Evolutionary conservation across 805 yeast species (phyloP), one percentile per base, ranked within the genome.

Genomic region (Yueomyces sp.): DNA sequence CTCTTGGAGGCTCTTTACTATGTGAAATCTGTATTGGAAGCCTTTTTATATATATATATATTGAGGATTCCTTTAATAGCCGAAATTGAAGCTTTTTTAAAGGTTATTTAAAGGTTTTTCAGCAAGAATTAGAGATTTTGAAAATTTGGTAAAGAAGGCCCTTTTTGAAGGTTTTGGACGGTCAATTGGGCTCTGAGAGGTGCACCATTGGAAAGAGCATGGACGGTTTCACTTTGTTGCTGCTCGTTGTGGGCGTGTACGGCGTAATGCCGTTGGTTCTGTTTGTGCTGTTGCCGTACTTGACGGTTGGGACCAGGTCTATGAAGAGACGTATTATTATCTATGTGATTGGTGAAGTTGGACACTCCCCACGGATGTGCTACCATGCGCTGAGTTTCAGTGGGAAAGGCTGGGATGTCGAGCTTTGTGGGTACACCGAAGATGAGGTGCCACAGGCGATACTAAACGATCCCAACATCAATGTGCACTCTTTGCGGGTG

Each of bases 321-420:
- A 49, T 62, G 4, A 61, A 68, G 46, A 76, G 70, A 48, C 73
- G 85, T 42, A 78, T 85, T 4, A 71, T 83, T 7, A 77, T 92
- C 26, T 72, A 85, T 49, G 98, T 92, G 2, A 65, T 92, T 26
- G 98, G 98, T 2, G 97, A 90, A 57, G 57, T 92, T 43, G 96
- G 95, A 11, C 94, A 87, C 56, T 88, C 96, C 0, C 98, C 98
- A 5, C 70, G 98, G 47, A 92, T 90, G 83, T 73, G 81, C 51
- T 84, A 90, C 62, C 98, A 92, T 59, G 95, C 94, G 0, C 64
- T 70, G 45, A 81, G 90, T 44, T 78, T 92, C 52, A 73, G 82
- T n/a, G 54, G 62, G 1, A 62, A 66, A 19, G 92, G 87, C 0
- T 82, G 79, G 60, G 67, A 69, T 40, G 97, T 92, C 3, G 85